Evolutionary conservation across 2,329 filamentous ascomycete genomes (phyloP), one percentile per base, ranked within the genome.

Genomic region (Ophiostoma populinum): DNA sequence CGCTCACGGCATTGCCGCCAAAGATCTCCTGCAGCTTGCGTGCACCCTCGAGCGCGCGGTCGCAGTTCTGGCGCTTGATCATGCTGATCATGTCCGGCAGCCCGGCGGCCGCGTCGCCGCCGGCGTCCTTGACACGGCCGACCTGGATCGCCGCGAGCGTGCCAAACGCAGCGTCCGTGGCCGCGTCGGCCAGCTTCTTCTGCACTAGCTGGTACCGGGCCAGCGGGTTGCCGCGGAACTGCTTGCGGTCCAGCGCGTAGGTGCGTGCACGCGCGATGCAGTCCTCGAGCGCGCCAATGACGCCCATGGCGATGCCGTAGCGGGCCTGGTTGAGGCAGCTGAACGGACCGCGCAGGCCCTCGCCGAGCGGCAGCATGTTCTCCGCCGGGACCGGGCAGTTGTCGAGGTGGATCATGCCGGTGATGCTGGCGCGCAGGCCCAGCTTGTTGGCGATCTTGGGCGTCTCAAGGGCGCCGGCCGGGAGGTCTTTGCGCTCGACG

Each of bases 51-150:
- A 98, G 61, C 12, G 90, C 90, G 35, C 77, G 65, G 57, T 98
- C 90, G 56, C 90, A 98, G 57, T 98, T 98, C 61, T 95, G 86
- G 46, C 90, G 68, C 69, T 98, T 98, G 52, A 95, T 75, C 81
- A 98, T 70, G 53, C 70, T 75, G 49, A 98, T 92, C 87, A 95
- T 95, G 62, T 98, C 90, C 6, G 90, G 86, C 16, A 40, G 19
- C 3, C 79, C 75, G 17, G 70, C 74, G 55, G 83, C 81, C 41
- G 86, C 85, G 52, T 82, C 74, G 48, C 94, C 86, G 43, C 86
- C 86, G 52, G 82, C 75, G 48, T 95, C 87, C 67, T 94, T 95
- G 39, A 95, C 70, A 42, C 87, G 67, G 35, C 85, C 86, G 24
- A 95, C 87, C 57, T 98, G 90, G 39, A 82, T 73, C 7, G 82